Percentiles rank a stretch among this genome's conserved stretches.
Conservation (phyloP, 1,139 yeast species). For the Trichomonascaceae sp. region DNA sequence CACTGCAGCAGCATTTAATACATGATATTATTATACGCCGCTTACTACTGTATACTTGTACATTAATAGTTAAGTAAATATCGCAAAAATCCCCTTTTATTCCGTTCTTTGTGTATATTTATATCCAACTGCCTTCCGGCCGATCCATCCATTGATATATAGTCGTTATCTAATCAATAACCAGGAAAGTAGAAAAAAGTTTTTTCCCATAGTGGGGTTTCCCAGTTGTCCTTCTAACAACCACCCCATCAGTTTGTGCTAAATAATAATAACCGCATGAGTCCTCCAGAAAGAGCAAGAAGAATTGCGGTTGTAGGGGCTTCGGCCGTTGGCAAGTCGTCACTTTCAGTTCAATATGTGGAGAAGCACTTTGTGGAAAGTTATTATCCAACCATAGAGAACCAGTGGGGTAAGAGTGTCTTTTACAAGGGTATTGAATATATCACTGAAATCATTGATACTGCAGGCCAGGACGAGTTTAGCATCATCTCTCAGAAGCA, state of each 20-base stretch:
- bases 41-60: not conserved
- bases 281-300: slow-evolving; percentile 45
- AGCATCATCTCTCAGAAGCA: slow-evolving; percentile 79
- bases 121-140: not conserved
- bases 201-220: not conserved
- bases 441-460: slow-evolving; percentile 80
- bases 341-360: slow-evolving; percentile 78
- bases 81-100: not conserved
- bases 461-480: slow-evolving; percentile 91
- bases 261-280: slow-evolving; percentile 10
- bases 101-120: not conserved
- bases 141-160: not conserved
- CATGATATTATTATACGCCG: not conserved
- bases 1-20: not conserved
- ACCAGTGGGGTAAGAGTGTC: slow-evolving; percentile 73
- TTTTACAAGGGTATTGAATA: slow-evolving; percentile 69
- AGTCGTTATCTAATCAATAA: not conserved
- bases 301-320: slow-evolving; percentile 87
- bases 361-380: slow-evolving; percentile 86
- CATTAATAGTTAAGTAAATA: no score
- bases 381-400: slow-evolving; percentile 89
- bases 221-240: not conserved
- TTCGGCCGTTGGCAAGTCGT: slow-evolving; percentile 75
- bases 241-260: not conserved
- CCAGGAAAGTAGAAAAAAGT: not conserved